Evolutionary conservation across 495 filamentous ascomycete genomes (phyloP).

Genomic region (Saxophila tyrrhenica): DNA sequence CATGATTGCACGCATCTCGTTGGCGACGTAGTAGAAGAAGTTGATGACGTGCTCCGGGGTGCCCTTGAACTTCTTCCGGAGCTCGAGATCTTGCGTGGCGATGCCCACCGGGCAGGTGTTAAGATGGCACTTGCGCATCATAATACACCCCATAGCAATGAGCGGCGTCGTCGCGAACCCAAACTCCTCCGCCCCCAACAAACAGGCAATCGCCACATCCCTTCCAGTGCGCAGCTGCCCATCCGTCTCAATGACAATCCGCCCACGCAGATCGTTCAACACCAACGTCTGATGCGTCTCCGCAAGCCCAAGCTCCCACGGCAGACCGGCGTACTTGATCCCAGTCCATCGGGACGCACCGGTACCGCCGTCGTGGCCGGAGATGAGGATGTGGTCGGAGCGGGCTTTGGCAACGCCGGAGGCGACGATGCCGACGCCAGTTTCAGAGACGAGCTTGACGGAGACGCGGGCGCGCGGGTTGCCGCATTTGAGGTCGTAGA

Average conservation of each 20-base stretch:
- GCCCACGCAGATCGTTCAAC: constrained; percentile 90
- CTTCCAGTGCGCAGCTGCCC: constrained; percentile 90
- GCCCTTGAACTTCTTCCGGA: constrained; percentile 89
- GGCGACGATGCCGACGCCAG: constrained; percentile 94
- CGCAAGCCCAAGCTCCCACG: constrained; percentile 95
- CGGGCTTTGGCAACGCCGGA: constrained; percentile 98
- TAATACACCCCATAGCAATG: constrained; percentile 95
- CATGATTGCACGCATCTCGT: constrained; percentile 98
- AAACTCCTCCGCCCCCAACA: constrained; percentile 96
- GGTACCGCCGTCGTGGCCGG: constrained; percentile 95
- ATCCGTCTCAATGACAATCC: constrained; percentile 96
- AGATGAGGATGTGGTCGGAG: constrained; percentile 96
- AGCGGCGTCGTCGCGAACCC: constrained; percentile 96
- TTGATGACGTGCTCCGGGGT: constrained; percentile 98
- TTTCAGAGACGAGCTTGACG: constrained; percentile 97
- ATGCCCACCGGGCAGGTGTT: constrained; percentile 97
- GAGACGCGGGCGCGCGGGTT: constrained; percentile 93
- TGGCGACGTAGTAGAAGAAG: constrained; percentile 99
- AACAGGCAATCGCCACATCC: constrained; percentile 90
- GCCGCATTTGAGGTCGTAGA: constrained; percentile 97
- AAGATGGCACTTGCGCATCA: constrained; percentile 63
- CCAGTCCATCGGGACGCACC: constrained; percentile 98
- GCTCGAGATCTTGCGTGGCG: constrained; percentile 89
- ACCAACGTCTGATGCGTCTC: constrained; percentile 99
- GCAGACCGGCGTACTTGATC: constrained; percentile 98